Base-by-base conservation (phyloP, 805 yeast genomes). In the Saccharomycopsis olivae region DNA sequence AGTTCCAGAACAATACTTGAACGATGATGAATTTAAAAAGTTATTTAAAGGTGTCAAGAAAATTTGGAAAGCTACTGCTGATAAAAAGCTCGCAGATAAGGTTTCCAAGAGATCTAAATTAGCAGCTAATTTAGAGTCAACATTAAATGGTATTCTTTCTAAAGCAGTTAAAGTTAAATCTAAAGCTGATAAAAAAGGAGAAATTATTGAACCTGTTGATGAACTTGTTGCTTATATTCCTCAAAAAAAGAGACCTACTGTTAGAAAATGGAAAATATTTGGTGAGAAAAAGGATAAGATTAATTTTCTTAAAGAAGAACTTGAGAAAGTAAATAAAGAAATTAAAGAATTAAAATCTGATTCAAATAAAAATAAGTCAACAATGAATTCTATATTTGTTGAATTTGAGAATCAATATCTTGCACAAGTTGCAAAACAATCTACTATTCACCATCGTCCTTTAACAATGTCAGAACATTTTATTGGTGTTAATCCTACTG, bases 1-100 rank as follows among this genome's bases (percentile, higher is more conserved):
- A 6, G 89, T 87, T 4, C 92, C 96, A 9, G 73, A 78, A 42
- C 71, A 77, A 43, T 73, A 74, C 52, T 63, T 85, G 43, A 76
- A 75, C 54, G 94, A 81, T 54, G 65, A 69, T 41, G 86, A 83
- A 51, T 73, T 89, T 45, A 65, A 71, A 51, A 78, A 78, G 54
- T 56, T 88, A 42, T 88, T 86, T 53, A 78, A 75, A 33, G 95
- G 95, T 47, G 95, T 86, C 30, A 80, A 74, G 53, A 66, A 75
- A 46, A 80, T 89, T 36, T 84, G 87, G 76, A 77, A 87, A 33
- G 76, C 88, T 21, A 71, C 95, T 55, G 57, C 65, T 46, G 58
- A 68, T 40, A 54, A 68, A 41, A 60, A 68, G 29, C 67, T 89
- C 43, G 73, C 65, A 5, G 59, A 64, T 25, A 68, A 70, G 51